Evolutionary conservation across 2,329 filamentous ascomycete species (phyloP).

Genomic region (Claviceps quebecensis): DNA sequence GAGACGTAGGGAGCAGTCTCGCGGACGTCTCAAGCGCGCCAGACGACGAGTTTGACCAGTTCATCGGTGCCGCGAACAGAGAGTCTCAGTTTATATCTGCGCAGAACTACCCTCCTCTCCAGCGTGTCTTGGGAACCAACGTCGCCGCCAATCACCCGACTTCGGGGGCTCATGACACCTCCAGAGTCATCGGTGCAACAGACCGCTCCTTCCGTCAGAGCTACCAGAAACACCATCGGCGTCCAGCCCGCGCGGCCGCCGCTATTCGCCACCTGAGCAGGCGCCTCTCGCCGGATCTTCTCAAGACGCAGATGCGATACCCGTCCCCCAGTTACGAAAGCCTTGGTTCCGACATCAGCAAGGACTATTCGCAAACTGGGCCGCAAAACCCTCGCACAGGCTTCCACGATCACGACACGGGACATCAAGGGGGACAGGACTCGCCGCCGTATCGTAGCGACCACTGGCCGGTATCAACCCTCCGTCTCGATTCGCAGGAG

Average conservation of each 20-base stretch:
- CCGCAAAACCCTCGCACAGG: background rate
- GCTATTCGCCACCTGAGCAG: conserved; percentile 14
- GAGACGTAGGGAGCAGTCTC: conserved; percentile 28
- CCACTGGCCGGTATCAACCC: background rate
- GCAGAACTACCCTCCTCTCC: background rate
- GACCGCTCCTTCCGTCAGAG: conserved; percentile 8
- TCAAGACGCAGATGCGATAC: conserved; percentile 4
- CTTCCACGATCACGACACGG: background rate
- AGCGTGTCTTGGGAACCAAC: background rate
- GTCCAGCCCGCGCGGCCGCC: conserved; percentile 11
- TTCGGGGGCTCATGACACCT: too few species aligned
- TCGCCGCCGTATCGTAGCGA: background rate
- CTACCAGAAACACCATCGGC: conserved; percentile 9
- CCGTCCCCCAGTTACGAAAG: conserved; percentile 18
- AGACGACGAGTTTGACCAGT: conserved; percentile 8
- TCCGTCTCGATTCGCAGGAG: conserved; percentile 4
- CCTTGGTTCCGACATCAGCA: conserved; percentile 15
- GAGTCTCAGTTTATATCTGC: background rate
- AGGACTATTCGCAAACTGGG: background rate
- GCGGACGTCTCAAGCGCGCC: conserved; percentile 28
- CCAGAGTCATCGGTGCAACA: background rate
- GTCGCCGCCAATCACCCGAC: background rate
- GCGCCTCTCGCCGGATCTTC: conserved; percentile 11
- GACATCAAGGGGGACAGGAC: background rate
- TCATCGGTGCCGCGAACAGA: background rate